phyloP scores from a whole-genome alignment of 768 basidiomycete genomes.

The Xerocomellus intermedius region DNA sequence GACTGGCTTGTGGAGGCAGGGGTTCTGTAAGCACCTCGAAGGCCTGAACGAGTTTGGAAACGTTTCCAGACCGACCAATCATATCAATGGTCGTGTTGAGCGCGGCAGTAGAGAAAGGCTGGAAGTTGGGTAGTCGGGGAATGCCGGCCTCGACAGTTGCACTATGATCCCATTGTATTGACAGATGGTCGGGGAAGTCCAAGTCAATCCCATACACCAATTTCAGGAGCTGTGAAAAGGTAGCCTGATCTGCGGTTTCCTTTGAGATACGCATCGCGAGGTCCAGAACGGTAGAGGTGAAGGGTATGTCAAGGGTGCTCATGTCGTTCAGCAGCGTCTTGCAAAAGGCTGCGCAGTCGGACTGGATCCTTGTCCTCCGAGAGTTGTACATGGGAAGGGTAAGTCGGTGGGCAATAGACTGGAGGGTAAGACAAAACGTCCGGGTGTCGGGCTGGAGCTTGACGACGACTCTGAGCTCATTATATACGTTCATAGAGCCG shows the following conservation, averaged over 20 bases:
- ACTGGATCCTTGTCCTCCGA: constrained; percentile 36
- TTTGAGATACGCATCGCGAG: constrained; percentile 66
- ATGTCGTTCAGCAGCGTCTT: constrained; percentile 57
- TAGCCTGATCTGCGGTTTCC: constrained; percentile 52
- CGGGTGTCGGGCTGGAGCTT: constrained; percentile 49
- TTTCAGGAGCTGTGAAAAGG: constrained; percentile 60
- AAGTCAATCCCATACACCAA: constrained; percentile 77
- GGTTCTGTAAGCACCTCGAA: constrained; percentile 80
- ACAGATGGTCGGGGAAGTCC: constrained; percentile 65
- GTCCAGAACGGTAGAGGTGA: constrained; percentile 64
- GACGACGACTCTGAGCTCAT: constrained; percentile 46
- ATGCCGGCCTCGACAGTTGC: constrained; percentile 10
- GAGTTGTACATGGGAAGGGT: constrained; percentile 50
- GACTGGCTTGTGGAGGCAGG: constrained; percentile 49
- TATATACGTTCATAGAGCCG: constrained; percentile 59
- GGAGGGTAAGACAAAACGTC: constrained; percentile 64
- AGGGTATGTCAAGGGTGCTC: constrained; percentile 44
- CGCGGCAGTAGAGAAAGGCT: constrained; percentile 58
- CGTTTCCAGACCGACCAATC: constrained; percentile 56
- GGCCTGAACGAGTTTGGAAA: constrained; percentile 67
- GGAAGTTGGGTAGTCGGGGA: constrained; percentile 24
- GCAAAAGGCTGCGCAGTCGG: constrained; percentile 48
- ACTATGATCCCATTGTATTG: constrained; percentile 28
- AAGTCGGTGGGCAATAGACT: constrained; percentile 68
- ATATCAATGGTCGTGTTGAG: constrained; percentile 75